These are phyloP conservation scores for Rhodosorus marinus DNA, from an alignment of 23 red algal genomes.

Conservation along the genomic window DNA sequence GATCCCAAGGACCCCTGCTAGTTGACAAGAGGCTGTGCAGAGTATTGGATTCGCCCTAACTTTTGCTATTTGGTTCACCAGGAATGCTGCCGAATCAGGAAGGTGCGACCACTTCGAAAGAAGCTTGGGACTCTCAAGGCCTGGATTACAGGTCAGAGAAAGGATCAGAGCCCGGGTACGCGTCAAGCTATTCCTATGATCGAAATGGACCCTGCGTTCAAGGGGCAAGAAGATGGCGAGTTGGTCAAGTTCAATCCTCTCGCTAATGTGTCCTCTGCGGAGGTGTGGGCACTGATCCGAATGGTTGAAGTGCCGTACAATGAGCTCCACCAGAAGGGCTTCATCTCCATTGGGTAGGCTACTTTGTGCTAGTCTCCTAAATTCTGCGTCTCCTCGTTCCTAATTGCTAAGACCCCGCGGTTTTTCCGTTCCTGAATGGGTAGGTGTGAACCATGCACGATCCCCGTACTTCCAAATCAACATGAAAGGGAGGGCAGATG, in stretches of 20 bases:
- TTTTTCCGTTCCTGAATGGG: no score
- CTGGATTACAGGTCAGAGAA: constrained; percentile 96
- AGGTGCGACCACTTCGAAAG: constrained; percentile 74
- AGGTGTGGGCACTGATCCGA: constrained; percentile 95
- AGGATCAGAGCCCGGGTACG: constrained; percentile 89
- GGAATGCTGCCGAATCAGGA: constrained; percentile 87
- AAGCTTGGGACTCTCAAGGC: constrained; percentile 66
- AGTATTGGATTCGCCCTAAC: no score
- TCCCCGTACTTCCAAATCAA: constrained; percentile 77
- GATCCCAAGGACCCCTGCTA: no score
- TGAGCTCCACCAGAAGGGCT: constrained; percentile 63
- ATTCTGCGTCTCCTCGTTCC: no score
- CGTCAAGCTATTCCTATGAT: constrained; percentile 61
- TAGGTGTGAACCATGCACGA: constrained; percentile 92
- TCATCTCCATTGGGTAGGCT: constrained; percentile 73
- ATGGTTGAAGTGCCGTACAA: constrained; percentile 91
- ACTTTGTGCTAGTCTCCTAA: no score
- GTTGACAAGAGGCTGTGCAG: no score
- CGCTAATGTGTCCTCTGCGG: constrained; percentile 44
- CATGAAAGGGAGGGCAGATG: constrained; percentile 98
- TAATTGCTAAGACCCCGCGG: no score
- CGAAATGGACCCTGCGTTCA: constrained; percentile 85
- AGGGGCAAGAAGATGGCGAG: constrained; percentile 22
- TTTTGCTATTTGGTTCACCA: no score
- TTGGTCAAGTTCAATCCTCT: constrained; percentile 98